Base-by-base conservation (phyloP, 495 filamentous ascomycete genomes). In the Xylaria sp. region DNA sequence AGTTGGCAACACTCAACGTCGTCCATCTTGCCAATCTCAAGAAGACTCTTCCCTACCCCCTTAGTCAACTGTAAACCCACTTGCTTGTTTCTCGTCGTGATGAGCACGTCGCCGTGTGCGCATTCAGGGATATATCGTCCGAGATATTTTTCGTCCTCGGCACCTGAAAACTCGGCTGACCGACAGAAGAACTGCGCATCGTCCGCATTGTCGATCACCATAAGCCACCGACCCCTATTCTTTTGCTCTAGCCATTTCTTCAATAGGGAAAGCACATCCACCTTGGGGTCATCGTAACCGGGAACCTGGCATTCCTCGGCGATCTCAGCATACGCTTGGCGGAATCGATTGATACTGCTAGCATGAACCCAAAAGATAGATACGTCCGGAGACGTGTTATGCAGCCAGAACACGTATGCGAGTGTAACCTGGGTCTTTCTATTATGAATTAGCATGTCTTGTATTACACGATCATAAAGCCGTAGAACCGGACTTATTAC, bases 341-440 rank as follows among this genome's bases (percentile, higher is more conserved):
- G 76, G 65, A 86, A 84, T 53, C 81, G 69, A 15, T 78, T 74
- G 9, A 62, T 40, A 70, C 62, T 82, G 67, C 79, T 79, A 7
- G 79, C 83, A 64, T 82, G 75, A 15, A 85, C 75, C 87, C 83
- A 88, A 68, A 87, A 84, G 9, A 87, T 75, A 68, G 75, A 80
- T 0, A 71, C 72, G 15, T 79, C 73, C 4, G 83, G 80, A n/a
- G 72, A 64, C 3, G 66, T 41, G 26, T 80, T 74, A 69, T 72
- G 63, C 11, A 79, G 74, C 44, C 77, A 76, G 76, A 85, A 86
- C 9, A 75, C 77, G 68, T 83, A 84, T 68, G 85, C 82, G 48
- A 89, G 82, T 4, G 87, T 86, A 57, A 88, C 81, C 67, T 88
- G 85, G 1, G 85, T 84, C 78, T 88, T 89, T 14, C 84, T 88